Conservation (phyloP, 208 protist species). For the Leishmania amazonensis region DNA sequence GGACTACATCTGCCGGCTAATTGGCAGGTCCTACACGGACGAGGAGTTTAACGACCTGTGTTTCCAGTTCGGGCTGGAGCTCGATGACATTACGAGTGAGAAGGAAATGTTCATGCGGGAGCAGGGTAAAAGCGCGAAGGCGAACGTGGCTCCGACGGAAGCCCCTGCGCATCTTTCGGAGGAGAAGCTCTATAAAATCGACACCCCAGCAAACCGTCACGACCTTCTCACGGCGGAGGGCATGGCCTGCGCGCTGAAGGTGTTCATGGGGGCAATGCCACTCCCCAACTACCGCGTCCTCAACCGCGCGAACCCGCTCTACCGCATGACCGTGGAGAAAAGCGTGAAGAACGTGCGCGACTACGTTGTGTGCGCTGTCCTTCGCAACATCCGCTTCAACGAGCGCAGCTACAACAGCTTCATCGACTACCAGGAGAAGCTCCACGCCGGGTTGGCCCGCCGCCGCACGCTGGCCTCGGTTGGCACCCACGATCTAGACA, state of each 20-base stretch:
- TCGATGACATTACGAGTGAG: slow-evolving; percentile 98
- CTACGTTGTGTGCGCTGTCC: slow-evolving; percentile 97
- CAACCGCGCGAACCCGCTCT: slow-evolving; percentile 59
- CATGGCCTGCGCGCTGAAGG: slow-evolving; percentile 79
- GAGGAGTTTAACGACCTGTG: slow-evolving; percentile 97
- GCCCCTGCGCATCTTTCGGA: slow-evolving; percentile 77
- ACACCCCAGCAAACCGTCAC: slow-evolving; percentile 98
- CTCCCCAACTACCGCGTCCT: slow-evolving; percentile 78
- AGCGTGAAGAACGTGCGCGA: slow-evolving; percentile 91
- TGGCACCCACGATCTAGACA: slow-evolving; percentile 99
- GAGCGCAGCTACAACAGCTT: slow-evolving; percentile 96
- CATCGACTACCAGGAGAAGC: slow-evolving; percentile 99
- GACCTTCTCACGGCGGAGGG: slow-evolving; percentile 98
- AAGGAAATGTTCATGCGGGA: slow-evolving; percentile 93
- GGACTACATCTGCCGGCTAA: slow-evolving; percentile 73
- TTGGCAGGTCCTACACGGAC: slow-evolving; percentile 89
- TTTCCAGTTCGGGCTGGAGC: slow-evolving; percentile 98
- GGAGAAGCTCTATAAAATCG: slow-evolving; percentile 97
- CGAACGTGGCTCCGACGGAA: slow-evolving; percentile 12
- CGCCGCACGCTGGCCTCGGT: slow-evolving; percentile 98
- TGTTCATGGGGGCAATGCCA: slow-evolving; percentile 85
- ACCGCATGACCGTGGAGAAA: slow-evolving; percentile 85
- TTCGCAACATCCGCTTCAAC: slow-evolving; percentile 96
- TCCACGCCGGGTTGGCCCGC: slow-evolving; percentile 98
- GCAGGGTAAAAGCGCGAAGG: slow-evolving; percentile 53